These are phyloP conservation scores for Pseudogymnoascus sp. DNA, from an alignment of 2,329 filamentous ascomycete species.

Conservation along the genomic window DNA sequence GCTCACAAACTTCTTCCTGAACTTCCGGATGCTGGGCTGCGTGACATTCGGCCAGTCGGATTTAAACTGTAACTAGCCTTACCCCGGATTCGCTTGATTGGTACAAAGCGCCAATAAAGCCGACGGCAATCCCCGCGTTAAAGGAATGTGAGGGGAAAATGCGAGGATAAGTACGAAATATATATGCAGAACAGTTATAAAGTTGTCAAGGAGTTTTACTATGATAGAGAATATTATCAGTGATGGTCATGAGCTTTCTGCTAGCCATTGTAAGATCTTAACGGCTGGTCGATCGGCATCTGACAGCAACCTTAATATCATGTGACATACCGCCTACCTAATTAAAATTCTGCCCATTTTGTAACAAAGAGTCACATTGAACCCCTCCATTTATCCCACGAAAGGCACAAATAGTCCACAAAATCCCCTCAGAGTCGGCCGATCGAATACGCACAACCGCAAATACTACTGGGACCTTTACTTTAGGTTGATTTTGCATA, in stretches of 20 bases:
- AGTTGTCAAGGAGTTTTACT: background rate
- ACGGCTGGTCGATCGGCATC: background rate
- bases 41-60: conserved; percentile 5
- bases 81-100: conserved; percentile 7
- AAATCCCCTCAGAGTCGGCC: background rate
- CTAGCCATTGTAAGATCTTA: background rate
- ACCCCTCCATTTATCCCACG: conserved; percentile 9
- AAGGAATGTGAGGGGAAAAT: background rate
- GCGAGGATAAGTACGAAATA: background rate
- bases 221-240: background rate
- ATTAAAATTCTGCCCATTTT: background rate
- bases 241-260: background rate
- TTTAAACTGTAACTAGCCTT: background rate
- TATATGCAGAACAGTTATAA: background rate
- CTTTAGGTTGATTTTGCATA: background rate
- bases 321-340: background rate
- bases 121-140: background rate
- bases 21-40: conserved; percentile 6
- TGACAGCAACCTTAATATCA: background rate
- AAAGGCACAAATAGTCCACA: background rate
- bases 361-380: conserved; percentile 6
- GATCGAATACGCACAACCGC: background rate
- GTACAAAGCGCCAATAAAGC: background rate
- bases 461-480: background rate
- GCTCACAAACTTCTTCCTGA: conserved; percentile 6